Evolutionary conservation across 805 yeast species (phyloP), one percentile per base, ranked within the genome.

Genomic region (Hanseniaspora guilliermondii): DNA sequence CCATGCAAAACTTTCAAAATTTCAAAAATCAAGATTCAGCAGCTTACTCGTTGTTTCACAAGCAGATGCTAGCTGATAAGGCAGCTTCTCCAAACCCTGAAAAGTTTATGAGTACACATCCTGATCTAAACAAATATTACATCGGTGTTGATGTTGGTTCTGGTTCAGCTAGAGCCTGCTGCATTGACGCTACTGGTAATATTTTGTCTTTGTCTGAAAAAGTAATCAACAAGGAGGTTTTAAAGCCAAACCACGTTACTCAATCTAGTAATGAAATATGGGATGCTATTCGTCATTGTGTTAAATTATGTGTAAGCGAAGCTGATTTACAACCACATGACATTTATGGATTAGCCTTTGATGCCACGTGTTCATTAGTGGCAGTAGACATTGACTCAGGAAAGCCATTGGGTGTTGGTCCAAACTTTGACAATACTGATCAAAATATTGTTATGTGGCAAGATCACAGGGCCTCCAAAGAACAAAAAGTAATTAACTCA

Each of bases 131-230:
- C 27, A 44, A 55, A 17, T 71, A 69, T 66, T 86, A 80, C 63
- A 77, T 87, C 54, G 96, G 96, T 53, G 88, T 87, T 7, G 96
- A 87, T 64, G 94, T 93, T 25, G 98, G 98, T n/a, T 89, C 97
- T 0, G 98, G 97, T 16, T 85, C 95, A 2, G 97, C 96, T 6
- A 75, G 98, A 59, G 97, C 97, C 5, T 91, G 96, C 62, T 73
- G 93, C 16, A 86, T 91, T 58, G 93, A 89, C 66, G 77, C 80
- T 61, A 72, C 76, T 41, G 97, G 97, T 48, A 81, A 84, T 44
- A 88, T 93, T 53, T 69, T 87, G 49, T 83, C 87, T 0, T 69
- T 88, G 49, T 79, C 89, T 19, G 88, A 89, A 62, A 76, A 88
- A 56, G 85, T 88, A 30, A 85, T 85, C 58, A 77, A 83, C 55